Conservation (phyloP, 768 basidiomycete genomes). For the Mycena filopes region DNA sequence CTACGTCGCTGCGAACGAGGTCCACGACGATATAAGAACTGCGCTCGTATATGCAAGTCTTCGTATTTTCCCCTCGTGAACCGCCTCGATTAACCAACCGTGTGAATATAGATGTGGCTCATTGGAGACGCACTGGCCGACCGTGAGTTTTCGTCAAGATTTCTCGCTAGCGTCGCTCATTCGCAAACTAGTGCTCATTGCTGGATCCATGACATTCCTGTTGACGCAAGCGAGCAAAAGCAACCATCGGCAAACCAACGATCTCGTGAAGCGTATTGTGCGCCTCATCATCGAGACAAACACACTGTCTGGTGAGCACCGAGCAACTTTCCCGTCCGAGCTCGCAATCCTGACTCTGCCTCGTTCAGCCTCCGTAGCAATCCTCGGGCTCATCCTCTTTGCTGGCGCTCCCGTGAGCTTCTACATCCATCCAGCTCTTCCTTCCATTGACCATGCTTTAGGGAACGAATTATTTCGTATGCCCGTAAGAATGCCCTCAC, state of each 20-base stretch:
- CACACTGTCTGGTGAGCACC: slow-evolving; percentile 25
- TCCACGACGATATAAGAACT: slow-evolving; percentile 24
- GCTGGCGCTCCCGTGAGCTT: slow-evolving; percentile 26
- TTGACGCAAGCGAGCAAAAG: slow-evolving; percentile 23
- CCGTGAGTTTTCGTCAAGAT: not conserved
- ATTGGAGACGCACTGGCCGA: slow-evolving; percentile 27
- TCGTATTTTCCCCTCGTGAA: not conserved
- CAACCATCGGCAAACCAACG: slow-evolving; percentile 20
- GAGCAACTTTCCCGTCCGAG: too few species aligned
- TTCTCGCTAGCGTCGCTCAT: not conserved
- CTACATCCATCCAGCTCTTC: not conserved
- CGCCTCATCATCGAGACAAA: slow-evolving; percentile 29
- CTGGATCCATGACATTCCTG: slow-evolving; percentile 26
- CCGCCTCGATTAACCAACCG: not conserved
- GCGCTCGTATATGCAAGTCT: slow-evolving; percentile 26
- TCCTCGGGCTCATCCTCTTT: slow-evolving; percentile 26
- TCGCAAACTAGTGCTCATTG: slow-evolving; percentile 17
- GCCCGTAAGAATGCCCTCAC: slow-evolving; percentile 11
- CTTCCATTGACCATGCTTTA: not conserved
- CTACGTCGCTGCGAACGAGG: slow-evolving; percentile 20
- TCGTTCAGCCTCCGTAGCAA: slow-evolving; percentile 17
- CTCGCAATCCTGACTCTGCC: not conserved
- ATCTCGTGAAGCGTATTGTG: slow-evolving; percentile 30
- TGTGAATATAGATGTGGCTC: slow-evolving; percentile 30
- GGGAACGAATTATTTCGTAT: slow-evolving; percentile 29